A percentile compares a stretch with the other conserved stretches of the same genome.
These are phyloP conservation scores for Lathyrus sativus DNA, from an alignment of 306 rosid species.

Conservation along the genomic window DNA sequence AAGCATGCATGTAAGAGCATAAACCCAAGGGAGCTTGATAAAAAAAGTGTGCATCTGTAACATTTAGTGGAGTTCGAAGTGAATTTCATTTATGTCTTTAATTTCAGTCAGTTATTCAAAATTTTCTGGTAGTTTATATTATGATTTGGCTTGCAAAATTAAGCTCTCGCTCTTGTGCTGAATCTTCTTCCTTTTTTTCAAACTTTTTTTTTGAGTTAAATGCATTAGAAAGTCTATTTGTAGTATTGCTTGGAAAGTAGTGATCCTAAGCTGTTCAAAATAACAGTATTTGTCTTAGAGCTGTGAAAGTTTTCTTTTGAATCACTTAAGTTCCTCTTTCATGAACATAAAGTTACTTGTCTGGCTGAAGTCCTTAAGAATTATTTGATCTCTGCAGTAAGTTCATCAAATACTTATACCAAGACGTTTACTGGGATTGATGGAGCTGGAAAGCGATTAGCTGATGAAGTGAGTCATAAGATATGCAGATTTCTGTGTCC, in stretches of 20 bases:
- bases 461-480: conserved; percentile 77
- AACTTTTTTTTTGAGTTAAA: background rate
- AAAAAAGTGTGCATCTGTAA: background rate
- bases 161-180: conserved; percentile 18
- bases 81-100: background rate
- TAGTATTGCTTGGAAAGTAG: conserved; percentile 21
- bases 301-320: conserved; percentile 26
- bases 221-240: conserved; percentile 28
- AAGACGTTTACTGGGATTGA: conserved; percentile 93
- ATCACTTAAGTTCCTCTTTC: conserved; percentile 31
- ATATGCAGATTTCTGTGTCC: conserved; percentile 35
- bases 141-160: conserved; percentile 32
- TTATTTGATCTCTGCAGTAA: conserved; percentile 61
- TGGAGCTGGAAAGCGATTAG: conserved; percentile 92
- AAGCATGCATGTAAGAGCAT: background rate
- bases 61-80: background rate
- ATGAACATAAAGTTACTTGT: conserved; percentile 24
- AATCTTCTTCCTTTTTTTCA: conserved; percentile 14
- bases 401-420: conserved; percentile 77
- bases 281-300: conserved; percentile 3
- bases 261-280: conserved; percentile 32
- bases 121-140: background rate
- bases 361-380: conserved; percentile 33
- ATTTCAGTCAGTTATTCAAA: background rate
- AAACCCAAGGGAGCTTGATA: background rate